phyloP scores from a whole-genome alignment of 2,329 filamentous ascomycete genomes.

The Torrubiella hemipterigena region DNA sequence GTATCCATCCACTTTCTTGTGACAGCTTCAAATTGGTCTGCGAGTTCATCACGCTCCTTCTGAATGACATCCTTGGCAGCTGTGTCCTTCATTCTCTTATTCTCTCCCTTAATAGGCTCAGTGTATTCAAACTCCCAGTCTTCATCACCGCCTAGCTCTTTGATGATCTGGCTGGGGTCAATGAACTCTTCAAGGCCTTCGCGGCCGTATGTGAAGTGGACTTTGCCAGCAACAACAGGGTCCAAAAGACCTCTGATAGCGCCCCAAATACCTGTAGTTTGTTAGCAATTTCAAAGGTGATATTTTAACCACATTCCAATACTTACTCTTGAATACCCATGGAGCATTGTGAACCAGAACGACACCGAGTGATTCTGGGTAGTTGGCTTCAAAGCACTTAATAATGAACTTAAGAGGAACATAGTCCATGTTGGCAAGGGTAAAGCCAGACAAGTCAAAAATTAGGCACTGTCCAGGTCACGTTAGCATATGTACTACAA shows the following conservation, averaged over 20 bases:
- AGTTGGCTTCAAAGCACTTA: slow-evolving; percentile 98
- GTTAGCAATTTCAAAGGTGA: background rate
- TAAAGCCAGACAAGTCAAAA: slow-evolving; percentile 75
- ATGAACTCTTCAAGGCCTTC: slow-evolving; percentile 73
- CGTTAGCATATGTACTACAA: slow-evolving; percentile 14
- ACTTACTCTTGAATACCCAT: slow-evolving; percentile 71
- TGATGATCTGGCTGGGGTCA: slow-evolving; percentile 55
- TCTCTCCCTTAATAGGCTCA: slow-evolving; percentile 67
- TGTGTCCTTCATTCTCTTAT: slow-evolving; percentile 58
- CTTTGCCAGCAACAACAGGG: slow-evolving; percentile 86
- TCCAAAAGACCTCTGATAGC: slow-evolving; percentile 95
- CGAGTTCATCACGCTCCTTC: slow-evolving; percentile 50
- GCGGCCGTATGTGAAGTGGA: slow-evolving; percentile 73
- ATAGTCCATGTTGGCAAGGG: slow-evolving; percentile 96
- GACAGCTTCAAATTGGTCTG: slow-evolving; percentile 59
- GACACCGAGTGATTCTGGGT: slow-evolving; percentile 80
- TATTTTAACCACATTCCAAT: background rate
- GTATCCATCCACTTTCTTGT: slow-evolving; percentile 63
- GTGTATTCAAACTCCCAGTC: slow-evolving; percentile 74
- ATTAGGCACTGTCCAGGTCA: slow-evolving; percentile 30
- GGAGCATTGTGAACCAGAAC: slow-evolving; percentile 93
- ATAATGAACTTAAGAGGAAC: slow-evolving; percentile 98
- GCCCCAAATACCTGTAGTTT: slow-evolving; percentile 67
- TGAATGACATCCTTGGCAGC: slow-evolving; percentile 52
- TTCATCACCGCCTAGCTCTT: slow-evolving; percentile 77